Base-by-base conservation (phyloP, 2,329 filamentous ascomycete species). In the Pseudopithomyces chartarum region DNA sequence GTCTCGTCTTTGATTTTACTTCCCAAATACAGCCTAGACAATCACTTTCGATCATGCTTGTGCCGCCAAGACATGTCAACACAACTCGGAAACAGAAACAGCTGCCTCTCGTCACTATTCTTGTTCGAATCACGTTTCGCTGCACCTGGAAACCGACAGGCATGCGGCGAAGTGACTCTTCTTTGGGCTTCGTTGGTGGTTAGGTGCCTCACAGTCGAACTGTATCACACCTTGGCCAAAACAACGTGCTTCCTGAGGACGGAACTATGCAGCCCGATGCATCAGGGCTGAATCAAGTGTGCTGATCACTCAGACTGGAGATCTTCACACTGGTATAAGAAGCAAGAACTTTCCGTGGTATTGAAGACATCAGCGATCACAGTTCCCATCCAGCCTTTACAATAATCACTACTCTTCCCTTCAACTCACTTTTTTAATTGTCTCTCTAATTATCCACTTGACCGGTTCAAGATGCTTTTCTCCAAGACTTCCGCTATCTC, bases 381-480 rank as follows among this genome's bases (percentile, higher is more conserved):
- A 61, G 65, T 70, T 71, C 66, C 65, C 71, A 67, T 62, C 65
- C 66, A 71, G 61, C 63, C 59, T 62, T 63, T 69, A 69, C 66
- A 71, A 57, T 69, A 72, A 73, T 72, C 64, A 66, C 64, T 67
- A 68, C 69, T 62, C 62, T 57, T 58, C 57, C 57, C 64, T 68
- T 61, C 64, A 55, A 52, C 54, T 69, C 65, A 67, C 65, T 63
- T 53, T 65, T 63, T 53, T 48, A 62, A 59, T 54, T 65, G 53
- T 60, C 53, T 60, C 34, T 65, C 55, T 57, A 56, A 54, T 62
- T 55, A 56, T 55, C 40, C 53, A 63, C 67, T 67, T 73, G 71
- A 68, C 72, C 66, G 71, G 72, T 71, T 74, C 73, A 76, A 67
- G 59, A 80, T 80, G 78, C 73, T 74, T 71, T 76, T 78, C 72